Percentiles rank a stretch among this genome's conserved stretches.
Conservation (phyloP, 1,284 basidiomycete genomes). For the Trichosporon sp. region DNA sequence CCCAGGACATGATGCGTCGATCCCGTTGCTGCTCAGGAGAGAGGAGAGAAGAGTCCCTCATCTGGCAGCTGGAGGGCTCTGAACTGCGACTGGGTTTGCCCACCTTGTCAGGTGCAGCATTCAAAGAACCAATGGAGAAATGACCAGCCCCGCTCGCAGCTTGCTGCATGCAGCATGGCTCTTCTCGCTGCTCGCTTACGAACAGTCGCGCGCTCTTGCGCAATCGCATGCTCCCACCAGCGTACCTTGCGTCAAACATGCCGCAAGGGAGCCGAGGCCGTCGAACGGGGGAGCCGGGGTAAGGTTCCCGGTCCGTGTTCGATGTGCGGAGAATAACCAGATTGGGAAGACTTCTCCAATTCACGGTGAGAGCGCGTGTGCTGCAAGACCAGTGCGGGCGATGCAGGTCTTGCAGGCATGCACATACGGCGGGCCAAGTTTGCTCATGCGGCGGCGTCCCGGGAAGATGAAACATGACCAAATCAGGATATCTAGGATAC, state of each 20-base stretch:
- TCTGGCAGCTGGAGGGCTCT: too few species aligned
- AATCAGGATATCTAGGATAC: slow-evolving; percentile 11
- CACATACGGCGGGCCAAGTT: not conserved
- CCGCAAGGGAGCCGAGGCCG: not conserved
- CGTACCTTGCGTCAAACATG: not conserved
- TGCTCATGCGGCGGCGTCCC: not conserved
- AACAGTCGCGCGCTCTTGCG: not conserved
- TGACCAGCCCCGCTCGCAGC: not conserved
- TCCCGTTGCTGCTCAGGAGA: not conserved
- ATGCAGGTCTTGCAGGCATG: not conserved
- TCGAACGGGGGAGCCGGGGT: slow-evolving; percentile 2
- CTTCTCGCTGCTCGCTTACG: not conserved
- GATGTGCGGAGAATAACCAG: not conserved
- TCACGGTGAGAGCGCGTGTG: not conserved
- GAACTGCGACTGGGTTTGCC: not conserved
- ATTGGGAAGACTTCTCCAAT: not conserved
- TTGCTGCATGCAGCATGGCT: not conserved
- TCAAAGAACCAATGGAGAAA: not conserved
- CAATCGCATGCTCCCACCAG: not conserved
- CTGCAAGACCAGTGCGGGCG: not conserved
- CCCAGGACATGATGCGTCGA: not conserved
- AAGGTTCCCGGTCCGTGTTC: slow-evolving; percentile 8
- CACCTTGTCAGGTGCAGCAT: not conserved
- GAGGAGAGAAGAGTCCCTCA: too few species aligned
- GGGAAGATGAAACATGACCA: slow-evolving; percentile 5